Conservation (phyloP, 108 stramenopile genomes). For the Cyclotella atomus region DNA sequence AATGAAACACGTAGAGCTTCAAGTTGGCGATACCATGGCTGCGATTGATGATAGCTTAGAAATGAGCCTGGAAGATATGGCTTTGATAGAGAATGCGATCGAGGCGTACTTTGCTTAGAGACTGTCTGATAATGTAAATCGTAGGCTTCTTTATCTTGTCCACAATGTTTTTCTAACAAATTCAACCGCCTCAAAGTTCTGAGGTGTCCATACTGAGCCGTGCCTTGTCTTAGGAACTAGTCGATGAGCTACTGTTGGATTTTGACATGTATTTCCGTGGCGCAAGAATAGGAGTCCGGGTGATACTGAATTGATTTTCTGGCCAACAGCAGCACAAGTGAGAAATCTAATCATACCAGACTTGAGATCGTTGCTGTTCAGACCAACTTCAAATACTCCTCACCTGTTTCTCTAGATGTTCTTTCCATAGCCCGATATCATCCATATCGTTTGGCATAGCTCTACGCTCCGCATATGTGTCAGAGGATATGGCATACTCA, state of each 20-base stretch:
- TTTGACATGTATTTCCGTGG: background rate
- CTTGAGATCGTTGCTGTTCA: too few species aligned
- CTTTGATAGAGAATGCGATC: conserved; percentile 60
- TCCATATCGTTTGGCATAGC: conserved; percentile 48
- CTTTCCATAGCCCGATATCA: conserved; percentile 54
- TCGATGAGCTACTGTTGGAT: conserved; percentile 21
- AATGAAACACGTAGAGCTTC: conserved; percentile 56
- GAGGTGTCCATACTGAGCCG: conserved; percentile 87
- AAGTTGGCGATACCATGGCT: conserved; percentile 47
- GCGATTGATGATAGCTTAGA: conserved; percentile 74
- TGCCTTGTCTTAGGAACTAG: conserved; percentile 57
- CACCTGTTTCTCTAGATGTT: conserved; percentile 40
- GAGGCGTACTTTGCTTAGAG: conserved; percentile 59
- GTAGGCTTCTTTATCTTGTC: too few species aligned
- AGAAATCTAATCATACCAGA: too few species aligned
- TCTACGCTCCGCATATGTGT: conserved; percentile 62
- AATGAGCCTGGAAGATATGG: conserved; percentile 51
- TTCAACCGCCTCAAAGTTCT: conserved; percentile 58
- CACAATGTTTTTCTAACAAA: conserved; percentile 37
- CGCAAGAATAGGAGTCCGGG: conserved; percentile 72
- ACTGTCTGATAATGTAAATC: too few species aligned
- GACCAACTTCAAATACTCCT: background rate
- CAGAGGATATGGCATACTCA: conserved; percentile 52
- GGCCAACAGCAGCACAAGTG: too few species aligned
- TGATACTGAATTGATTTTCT: conserved; percentile 55